phyloP scores from a whole-genome alignment of 768 basidiomycete genomes.

The Lanmaoa rubissima region DNA sequence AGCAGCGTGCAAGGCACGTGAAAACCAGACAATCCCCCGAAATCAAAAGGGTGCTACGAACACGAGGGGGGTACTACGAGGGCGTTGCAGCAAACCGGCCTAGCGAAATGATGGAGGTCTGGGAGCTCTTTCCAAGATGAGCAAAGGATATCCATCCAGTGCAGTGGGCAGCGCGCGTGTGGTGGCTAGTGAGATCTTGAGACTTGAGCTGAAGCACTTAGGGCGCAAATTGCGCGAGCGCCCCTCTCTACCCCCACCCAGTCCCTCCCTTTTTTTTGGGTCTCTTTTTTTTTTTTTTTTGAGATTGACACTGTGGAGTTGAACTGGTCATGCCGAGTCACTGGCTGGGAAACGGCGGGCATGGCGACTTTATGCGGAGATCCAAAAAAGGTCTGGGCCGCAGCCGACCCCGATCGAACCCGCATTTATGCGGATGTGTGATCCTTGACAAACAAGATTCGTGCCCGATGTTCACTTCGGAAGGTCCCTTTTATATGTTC shows the following conservation, averaged over 20 bases:
- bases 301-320: conserved; percentile 19
- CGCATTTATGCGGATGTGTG: conserved; percentile 34
- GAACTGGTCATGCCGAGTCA: conserved; percentile 10
- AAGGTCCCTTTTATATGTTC: conserved; percentile 40
- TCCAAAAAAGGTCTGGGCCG: conserved; percentile 35
- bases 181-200: not conserved
- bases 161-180: too few species aligned
- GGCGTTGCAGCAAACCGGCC: conserved; percentile 5
- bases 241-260: not conserved
- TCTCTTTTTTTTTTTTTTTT: conserved; percentile 8
- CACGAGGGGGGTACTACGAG: conserved; percentile 27
- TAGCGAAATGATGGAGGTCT: not conserved
- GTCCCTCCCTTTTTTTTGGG: not conserved
- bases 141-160: not conserved
- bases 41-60: conserved; percentile 24
- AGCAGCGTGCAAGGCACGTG: conserved; percentile 27
- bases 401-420: conserved; percentile 39
- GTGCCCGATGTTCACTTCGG: conserved; percentile 33
- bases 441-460: conserved; percentile 36
- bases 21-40: conserved; percentile 28
- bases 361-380: conserved; percentile 33
- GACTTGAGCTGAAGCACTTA: not conserved
- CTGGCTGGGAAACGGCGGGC: conserved; percentile 23
- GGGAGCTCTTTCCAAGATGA: not conserved
- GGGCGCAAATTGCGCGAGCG: not conserved